Conservation (phyloP, 495 filamentous ascomycete species). For the Podospora didyma region DNA sequence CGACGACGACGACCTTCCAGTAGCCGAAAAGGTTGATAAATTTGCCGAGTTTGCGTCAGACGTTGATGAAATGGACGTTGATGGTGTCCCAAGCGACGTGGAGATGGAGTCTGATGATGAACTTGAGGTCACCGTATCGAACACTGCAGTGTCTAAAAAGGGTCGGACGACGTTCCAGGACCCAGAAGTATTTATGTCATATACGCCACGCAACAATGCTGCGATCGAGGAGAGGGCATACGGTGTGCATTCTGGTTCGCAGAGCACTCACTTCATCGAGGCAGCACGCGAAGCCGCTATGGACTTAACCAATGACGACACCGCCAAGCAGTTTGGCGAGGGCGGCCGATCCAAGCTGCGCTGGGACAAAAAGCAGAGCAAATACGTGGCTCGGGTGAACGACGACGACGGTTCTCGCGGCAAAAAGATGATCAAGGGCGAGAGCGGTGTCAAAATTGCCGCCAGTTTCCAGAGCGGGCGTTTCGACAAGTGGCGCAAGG, state of each 20-base stretch:
- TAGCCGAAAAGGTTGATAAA: conserved; percentile 1
- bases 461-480: conserved; percentile 88
- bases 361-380: conserved; percentile 96
- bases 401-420: conserved; percentile 92
- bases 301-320: conserved; percentile 86
- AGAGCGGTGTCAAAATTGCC: conserved; percentile 93
- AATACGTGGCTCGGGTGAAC: conserved; percentile 86
- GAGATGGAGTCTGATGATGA: conserved; percentile 68
- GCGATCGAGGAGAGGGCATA: conserved; percentile 85
- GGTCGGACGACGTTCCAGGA: conserved; percentile 62
- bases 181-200: conserved; percentile 92
- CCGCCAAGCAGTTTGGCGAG: conserved; percentile 68
- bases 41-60: conserved; percentile 23
- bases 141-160: conserved; percentile 49
- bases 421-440: conserved; percentile 77
- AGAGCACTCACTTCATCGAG: conserved; percentile 70
- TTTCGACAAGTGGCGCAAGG: conserved; percentile 86
- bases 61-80: conserved; percentile 29
- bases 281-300: conserved; percentile 79
- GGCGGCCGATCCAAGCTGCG: conserved; percentile 70
- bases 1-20: conserved; percentile 28
- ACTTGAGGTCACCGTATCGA: conserved; percentile 77
- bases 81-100: conserved; percentile 23
- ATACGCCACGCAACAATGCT: conserved; percentile 72
- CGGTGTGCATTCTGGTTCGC: conserved; percentile 74